Evolutionary conservation across 164 flowering plant genomes (phyloP).

Genomic region (Nymphaea colorata): DNA sequence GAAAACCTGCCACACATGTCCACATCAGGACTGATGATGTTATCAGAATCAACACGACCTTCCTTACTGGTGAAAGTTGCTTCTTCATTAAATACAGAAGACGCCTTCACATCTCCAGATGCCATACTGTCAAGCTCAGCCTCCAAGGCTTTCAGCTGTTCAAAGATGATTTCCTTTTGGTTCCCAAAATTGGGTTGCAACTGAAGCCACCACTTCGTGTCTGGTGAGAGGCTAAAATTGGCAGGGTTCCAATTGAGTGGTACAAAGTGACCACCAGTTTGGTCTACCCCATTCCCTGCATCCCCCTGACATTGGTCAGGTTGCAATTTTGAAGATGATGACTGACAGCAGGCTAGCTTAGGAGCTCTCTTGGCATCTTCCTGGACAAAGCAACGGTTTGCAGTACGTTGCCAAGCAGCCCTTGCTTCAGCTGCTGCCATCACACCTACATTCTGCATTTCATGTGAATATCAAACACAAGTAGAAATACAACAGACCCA

Average conservation of each 20-base stretch:
- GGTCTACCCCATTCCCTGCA: conserved; percentile 11
- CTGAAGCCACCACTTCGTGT: conserved; percentile 41
- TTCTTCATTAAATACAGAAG: conserved; percentile 5
- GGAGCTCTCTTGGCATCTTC: conserved; percentile 91
- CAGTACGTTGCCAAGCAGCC: conserved; percentile 86
- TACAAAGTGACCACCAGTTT: conserved; percentile 10
- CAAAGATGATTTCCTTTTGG: conserved; percentile 21
- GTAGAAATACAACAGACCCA: neutral
- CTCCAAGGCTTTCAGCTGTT: conserved; percentile 25
- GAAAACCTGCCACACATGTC: conserved; percentile 11
- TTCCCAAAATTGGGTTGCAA: conserved; percentile 23
- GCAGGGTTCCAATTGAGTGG: conserved; percentile 21
- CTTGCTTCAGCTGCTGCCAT: conserved; percentile 98
- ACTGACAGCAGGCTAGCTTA: conserved; percentile 47
- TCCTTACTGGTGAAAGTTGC: conserved; percentile 6
- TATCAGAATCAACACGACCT: conserved; percentile 1
- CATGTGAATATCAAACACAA: neutral
- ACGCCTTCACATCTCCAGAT: conserved; percentile 7
- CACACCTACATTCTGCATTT: conserved; percentile 5
- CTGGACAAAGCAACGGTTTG: conserved; percentile 84
- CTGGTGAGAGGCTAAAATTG: conserved; percentile 17
- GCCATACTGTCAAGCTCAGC: conserved; percentile 18
- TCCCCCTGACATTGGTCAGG: conserved; percentile 16
- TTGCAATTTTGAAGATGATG: conserved; percentile 21
- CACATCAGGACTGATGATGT: conserved; percentile 1